A percentile compares a stretch with the other conserved stretches of the same genome.
phyloP scores from a whole-genome alignment of 1,284 basidiomycete species.

The Leccinum griseonigrum region DNA sequence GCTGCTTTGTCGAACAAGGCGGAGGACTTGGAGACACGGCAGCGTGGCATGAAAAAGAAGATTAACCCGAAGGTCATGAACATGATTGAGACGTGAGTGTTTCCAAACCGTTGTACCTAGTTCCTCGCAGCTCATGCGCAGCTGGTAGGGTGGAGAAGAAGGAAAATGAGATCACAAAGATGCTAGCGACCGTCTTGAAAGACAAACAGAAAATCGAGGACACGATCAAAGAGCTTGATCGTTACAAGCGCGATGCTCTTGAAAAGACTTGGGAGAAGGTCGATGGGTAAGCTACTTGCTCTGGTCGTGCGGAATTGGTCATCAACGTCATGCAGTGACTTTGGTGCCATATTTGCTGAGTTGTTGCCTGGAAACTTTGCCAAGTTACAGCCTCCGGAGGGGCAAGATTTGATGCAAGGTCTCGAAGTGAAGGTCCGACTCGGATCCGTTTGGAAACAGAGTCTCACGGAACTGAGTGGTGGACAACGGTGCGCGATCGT shows the following conservation, averaged over 20 bases:
- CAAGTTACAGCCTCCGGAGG: constrained; percentile 92
- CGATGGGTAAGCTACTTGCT: constrained; percentile 60
- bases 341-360: constrained; percentile 96
- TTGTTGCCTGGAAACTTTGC: constrained; percentile 96
- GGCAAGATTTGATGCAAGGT: constrained; percentile 90
- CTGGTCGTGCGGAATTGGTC: neutral
- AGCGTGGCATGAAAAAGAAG: constrained; percentile 91
- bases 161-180: constrained; percentile 84
- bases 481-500: constrained; percentile 78
- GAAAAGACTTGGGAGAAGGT: constrained; percentile 97
- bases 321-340: constrained; percentile 61
- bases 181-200: constrained; percentile 85
- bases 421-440: constrained; percentile 97
- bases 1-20: constrained; percentile 63
- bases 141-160: constrained; percentile 87
- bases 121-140: neutral
- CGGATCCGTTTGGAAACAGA: constrained; percentile 96
- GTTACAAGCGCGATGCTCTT: constrained; percentile 92
- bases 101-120: neutral
- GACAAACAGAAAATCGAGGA: constrained; percentile 97
- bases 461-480: constrained; percentile 94
- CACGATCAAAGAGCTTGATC: constrained; percentile 91
- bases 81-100: constrained; percentile 87
- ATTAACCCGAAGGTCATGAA: constrained; percentile 95
- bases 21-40: constrained; percentile 75